Percentiles rank a stretch among this genome's conserved stretches.
phyloP scores from a whole-genome alignment of 1,139 yeast genomes.

The Yamadazyma aaseri region DNA sequence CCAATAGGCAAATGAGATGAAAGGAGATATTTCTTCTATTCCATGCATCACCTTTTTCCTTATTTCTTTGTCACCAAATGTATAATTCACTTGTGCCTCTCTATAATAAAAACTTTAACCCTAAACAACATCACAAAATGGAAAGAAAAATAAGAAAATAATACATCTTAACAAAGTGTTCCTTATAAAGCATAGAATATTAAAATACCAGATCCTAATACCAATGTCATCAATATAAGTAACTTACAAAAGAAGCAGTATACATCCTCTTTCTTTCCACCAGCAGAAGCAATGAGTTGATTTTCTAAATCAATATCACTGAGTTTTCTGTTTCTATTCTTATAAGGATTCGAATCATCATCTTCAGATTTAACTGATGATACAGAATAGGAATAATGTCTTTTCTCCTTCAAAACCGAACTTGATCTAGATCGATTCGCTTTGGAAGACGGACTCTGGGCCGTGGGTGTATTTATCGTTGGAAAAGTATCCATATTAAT shows the following conservation, averaged over 20 bases:
- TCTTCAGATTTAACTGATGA: slow-evolving; percentile 11
- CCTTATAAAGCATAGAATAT: slow-evolving; percentile 36
- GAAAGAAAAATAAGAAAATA: too few relatives aligned
- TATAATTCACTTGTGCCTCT: too few relatives aligned
- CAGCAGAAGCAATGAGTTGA: slow-evolving; percentile 39
- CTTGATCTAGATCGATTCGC: slow-evolving; percentile 10
- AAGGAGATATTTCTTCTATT: too few relatives aligned
- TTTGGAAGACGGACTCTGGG: background rate
- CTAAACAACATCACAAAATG: too few relatives aligned
- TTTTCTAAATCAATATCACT: slow-evolving; percentile 38
- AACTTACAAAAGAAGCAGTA: slow-evolving; percentile 33
- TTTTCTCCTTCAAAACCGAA: slow-evolving; percentile 9
- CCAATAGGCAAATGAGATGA: too few relatives aligned
- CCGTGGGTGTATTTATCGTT: background rate
- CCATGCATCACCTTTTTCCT: too few relatives aligned
- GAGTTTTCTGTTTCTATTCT: slow-evolving; percentile 16
- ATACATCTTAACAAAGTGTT: too few relatives aligned
- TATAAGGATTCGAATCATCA: slow-evolving; percentile 11
- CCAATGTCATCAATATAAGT: slow-evolving; percentile 27
- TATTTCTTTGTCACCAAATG: too few relatives aligned
- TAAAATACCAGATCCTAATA: slow-evolving; percentile 34
- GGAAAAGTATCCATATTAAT: slow-evolving; percentile 1
- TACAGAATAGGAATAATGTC: slow-evolving; percentile 10
- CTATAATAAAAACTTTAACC: background rate
- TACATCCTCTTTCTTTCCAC: slow-evolving; percentile 37